These are phyloP conservation scores for Termitomyces sp. DNA, from an alignment of 768 basidiomycete genomes.

Conservation along the genomic window DNA sequence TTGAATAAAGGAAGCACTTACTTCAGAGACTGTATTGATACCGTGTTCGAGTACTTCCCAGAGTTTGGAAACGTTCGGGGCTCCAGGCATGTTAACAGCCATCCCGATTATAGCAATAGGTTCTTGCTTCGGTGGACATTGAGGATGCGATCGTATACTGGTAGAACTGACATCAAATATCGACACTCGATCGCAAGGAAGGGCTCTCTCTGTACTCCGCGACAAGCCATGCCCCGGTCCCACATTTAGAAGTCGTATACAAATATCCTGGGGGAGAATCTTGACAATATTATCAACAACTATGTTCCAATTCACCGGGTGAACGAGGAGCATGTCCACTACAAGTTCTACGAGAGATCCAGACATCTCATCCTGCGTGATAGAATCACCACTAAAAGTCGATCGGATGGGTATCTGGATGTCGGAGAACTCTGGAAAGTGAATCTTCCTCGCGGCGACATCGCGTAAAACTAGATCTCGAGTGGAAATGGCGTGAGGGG, in stretches of 20 bases:
- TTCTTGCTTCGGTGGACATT: constrained; percentile 28
- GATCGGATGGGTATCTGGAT: constrained; percentile 45
- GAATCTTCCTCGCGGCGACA: constrained; percentile 35
- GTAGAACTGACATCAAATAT: constrained; percentile 19
- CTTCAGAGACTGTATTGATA: constrained; percentile 52
- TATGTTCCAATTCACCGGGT: constrained; percentile 50
- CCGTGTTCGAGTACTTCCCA: constrained; percentile 60
- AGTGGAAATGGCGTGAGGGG: constrained; percentile 23
- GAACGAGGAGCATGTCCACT: constrained; percentile 43
- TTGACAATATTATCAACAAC: constrained; percentile 27
- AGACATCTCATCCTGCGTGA: constrained; percentile 17
- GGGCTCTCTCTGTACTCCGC: constrained; percentile 31
- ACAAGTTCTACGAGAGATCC: constrained; percentile 36
- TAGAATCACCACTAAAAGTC: constrained; percentile 35
- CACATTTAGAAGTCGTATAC: constrained; percentile 39
- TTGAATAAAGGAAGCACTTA: constrained; percentile 20
- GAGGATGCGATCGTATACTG: not conserved
- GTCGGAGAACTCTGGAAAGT: constrained; percentile 44
- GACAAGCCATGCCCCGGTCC: constrained; percentile 41
- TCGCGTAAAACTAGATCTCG: constrained; percentile 41
- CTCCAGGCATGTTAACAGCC: constrained; percentile 59
- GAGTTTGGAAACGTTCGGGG: constrained; percentile 37
- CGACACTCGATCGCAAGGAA: constrained; percentile 17
- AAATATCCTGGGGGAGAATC: constrained; percentile 15
- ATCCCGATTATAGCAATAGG: constrained; percentile 71